Percentiles rank a stretch among this genome's conserved stretches.
These are phyloP conservation scores for Rauvolfia tetraphylla DNA, from an alignment of 257 asterid genomes.

Conservation along the genomic window DNA sequence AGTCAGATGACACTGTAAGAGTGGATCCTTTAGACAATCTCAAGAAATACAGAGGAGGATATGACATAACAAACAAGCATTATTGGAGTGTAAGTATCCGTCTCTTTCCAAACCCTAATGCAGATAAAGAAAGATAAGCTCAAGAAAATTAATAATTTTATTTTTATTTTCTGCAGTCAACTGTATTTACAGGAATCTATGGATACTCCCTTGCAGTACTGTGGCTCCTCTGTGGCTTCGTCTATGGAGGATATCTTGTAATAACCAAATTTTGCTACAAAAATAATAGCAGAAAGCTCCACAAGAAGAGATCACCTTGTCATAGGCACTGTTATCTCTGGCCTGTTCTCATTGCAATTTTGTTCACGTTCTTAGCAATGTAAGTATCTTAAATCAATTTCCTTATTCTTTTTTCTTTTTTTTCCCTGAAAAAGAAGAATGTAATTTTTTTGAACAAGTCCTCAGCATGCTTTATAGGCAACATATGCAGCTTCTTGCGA, in stretches of 20 bases:
- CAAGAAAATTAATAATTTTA: background rate
- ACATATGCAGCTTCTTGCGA: background rate
- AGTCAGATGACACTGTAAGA: conserved; percentile 49
- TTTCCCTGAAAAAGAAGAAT: too few relatives aligned
- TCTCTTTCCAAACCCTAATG: background rate
- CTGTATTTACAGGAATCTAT: conserved; percentile 60
- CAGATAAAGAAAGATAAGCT: too few relatives aligned
- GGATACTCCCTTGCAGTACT: conserved; percentile 59
- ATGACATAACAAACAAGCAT: conserved; percentile 61
- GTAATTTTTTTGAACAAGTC: too few relatives aligned
- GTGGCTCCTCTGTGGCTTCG: conserved; percentile 67
- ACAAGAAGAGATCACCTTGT: conserved; percentile 41
- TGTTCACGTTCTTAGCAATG: conserved; percentile 64
- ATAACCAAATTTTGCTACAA: conserved; percentile 24
- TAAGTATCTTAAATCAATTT: conserved; percentile 22
- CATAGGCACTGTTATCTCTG: conserved; percentile 32
- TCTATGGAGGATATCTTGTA: conserved; percentile 48
- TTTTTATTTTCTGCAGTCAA: conserved; percentile 53
- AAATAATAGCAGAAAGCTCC: conserved; percentile 27
- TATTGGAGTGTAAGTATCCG: conserved; percentile 76
- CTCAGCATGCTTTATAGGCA: background rate
- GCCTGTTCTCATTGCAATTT: conserved; percentile 44
- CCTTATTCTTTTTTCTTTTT: too few relatives aligned
- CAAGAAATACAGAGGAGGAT: conserved; percentile 82
- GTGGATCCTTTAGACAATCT: conserved; percentile 59